Conservation (phyloP, 306 rosid species). For the Pyrus bretschneideri region DNA sequence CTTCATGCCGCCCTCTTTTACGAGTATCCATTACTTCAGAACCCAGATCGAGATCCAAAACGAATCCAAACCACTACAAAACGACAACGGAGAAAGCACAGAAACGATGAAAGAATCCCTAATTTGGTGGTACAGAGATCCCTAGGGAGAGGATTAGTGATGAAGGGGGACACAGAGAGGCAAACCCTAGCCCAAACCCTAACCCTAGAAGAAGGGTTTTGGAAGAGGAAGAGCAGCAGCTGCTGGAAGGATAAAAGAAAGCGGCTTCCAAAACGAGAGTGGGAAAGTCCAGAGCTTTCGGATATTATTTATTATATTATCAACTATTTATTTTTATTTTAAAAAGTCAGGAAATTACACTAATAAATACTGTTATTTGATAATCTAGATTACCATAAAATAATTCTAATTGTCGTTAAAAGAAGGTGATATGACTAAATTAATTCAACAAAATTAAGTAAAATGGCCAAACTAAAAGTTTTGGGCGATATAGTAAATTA, state of each 20-base stretch:
- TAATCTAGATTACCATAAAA: no score
- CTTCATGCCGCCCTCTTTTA: conserved; percentile 20
- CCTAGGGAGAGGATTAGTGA: neutral
- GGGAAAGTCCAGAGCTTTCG: neutral
- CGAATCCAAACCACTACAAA: conserved; percentile 2
- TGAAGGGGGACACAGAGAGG: neutral
- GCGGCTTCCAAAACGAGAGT: conserved; percentile 6
- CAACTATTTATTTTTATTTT: neutral
- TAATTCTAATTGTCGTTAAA: no score
- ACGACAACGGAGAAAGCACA: neutral
- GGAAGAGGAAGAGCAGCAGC: neutral
- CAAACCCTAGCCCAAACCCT: conserved; percentile 42
- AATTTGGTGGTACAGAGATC: neutral
- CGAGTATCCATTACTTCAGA: conserved; percentile 16
- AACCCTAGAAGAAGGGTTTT: conserved; percentile 35
- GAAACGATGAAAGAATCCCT: neutral
- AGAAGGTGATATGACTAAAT: no score
- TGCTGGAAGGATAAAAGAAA: neutral
- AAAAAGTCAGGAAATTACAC: neutral
- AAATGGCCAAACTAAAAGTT: no score
- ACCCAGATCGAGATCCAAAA: conserved; percentile 37
- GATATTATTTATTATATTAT: neutral
- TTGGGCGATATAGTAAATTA: no score
- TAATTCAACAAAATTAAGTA: no score
- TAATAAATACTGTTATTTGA: neutral